Conservation (phyloP, 441 rosid species). For the Kokia cookei region DNA sequence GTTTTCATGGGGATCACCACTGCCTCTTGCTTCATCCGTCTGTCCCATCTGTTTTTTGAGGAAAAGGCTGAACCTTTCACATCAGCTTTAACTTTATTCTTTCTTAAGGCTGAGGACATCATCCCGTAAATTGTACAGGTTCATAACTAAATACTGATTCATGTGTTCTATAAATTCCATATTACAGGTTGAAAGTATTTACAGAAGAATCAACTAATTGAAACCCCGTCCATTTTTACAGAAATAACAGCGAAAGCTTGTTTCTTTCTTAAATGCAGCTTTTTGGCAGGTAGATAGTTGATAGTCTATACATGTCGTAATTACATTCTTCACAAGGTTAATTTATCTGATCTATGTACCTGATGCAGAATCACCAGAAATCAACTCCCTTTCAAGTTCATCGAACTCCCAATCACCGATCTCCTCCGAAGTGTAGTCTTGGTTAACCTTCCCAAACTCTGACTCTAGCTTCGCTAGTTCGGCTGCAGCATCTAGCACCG, state of each 20-base stretch:
- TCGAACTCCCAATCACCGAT: slow-evolving; percentile 97
- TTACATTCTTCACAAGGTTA: slow-evolving; percentile 2
- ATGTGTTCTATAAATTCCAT: slow-evolving; percentile 13
- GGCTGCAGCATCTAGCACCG: slow-evolving; percentile 64
- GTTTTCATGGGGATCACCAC: too few species aligned
- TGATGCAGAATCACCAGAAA: slow-evolving; percentile 33
- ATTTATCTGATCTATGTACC: slow-evolving; percentile 14
- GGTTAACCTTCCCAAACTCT: slow-evolving; percentile 81
- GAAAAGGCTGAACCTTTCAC: too few species aligned
- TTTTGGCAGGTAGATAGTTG: slow-evolving; percentile 2
- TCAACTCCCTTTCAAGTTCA: slow-evolving; percentile 86
- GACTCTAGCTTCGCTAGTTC: slow-evolving; percentile 92
- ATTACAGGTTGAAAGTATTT: slow-evolving; percentile 36
- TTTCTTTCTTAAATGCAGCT: slow-evolving; percentile 21
- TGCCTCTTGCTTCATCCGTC: not conserved
- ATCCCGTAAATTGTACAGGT: not conserved
- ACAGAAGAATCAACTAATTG: slow-evolving; percentile 50
- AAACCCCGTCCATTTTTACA: slow-evolving; percentile 15
- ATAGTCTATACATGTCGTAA: slow-evolving; percentile 1
- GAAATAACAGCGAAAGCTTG: slow-evolving; percentile 22
- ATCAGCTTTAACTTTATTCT: too few species aligned
- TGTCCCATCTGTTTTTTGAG: not conserved
- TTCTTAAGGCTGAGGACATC: too few species aligned
- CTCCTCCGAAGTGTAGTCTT: slow-evolving; percentile 71
- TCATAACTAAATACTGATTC: not conserved